Evolutionary conservation across 352 stramenopile genomes (phyloP), one percentile per base, ranked within the genome.

Genomic region (Pythium oligandrum): DNA sequence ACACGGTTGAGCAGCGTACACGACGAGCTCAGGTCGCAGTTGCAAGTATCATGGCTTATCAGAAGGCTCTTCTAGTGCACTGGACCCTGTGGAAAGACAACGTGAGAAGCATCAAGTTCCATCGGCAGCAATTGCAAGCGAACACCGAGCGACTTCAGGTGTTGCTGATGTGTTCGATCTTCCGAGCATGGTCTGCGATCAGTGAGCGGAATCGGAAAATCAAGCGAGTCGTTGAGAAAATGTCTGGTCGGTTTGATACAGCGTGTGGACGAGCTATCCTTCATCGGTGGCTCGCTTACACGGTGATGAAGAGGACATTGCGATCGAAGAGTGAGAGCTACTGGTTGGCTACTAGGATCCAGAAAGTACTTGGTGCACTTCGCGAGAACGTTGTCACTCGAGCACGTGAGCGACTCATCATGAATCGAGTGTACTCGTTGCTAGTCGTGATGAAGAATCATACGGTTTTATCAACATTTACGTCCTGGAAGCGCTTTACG

Each of bases 91-190:
- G 75, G 75, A 66, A 55, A 40, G 46, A 17, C 0, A 68, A 67
- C 32, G 60, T 72, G 1, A 5, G 1, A 4, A 17, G 49, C 0
- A 49, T 82, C 11, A 36, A 46, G 17, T 47, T 33, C 10, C 62
- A 75, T 44, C 63, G 75, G 8, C 51, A 54, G 2, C 61, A 82
- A 17, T 51, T 87, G 1, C 75, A 87, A 34, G 54, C 66, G 8
- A 76, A 75, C 35, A 87, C 76, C 0, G 73, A 89, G 48, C 59
- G 78, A 39, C 65, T 87, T 1, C 75, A 87, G 31, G 62, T 87
- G 1, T 57, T 87, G 32, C 33, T 78, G n/a, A 45, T 89, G 31
- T 87, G 73, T 47, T 86, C 75, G 4, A 55, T 46, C 0, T 85
- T 89, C 40, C 61, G 78, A 26, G 78, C 73, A 36, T 89, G 78